phyloP scores from a whole-genome alignment of 495 filamentous ascomycete species.

The Lophium mytilinum region DNA sequence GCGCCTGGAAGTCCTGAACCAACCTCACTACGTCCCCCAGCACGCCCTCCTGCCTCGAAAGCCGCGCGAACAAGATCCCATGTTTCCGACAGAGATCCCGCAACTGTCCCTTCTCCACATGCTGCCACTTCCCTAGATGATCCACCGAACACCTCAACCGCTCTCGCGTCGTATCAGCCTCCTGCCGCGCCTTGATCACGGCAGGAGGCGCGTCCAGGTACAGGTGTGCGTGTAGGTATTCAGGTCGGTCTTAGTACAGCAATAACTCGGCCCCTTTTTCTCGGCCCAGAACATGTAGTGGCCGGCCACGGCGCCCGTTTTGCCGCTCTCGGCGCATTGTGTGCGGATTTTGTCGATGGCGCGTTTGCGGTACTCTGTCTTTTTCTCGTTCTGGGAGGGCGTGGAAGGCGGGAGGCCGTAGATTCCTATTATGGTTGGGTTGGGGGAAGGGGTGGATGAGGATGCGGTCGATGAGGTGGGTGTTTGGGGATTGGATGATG shows the following conservation, averaged over 20 bases:
- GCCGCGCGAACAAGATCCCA: constrained; percentile 41
- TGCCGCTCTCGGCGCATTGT: constrained; percentile 33
- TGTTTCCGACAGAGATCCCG: constrained; percentile 41
- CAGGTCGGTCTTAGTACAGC: constrained; percentile 44
- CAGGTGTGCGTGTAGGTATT: constrained; percentile 52
- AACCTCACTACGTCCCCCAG: constrained; percentile 24
- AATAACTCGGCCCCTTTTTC: constrained; percentile 35
- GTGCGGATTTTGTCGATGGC: constrained; percentile 44
- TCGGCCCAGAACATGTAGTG: constrained; percentile 55
- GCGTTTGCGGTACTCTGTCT: constrained; percentile 36
- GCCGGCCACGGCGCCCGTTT: constrained; percentile 47
- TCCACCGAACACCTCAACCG: constrained; percentile 33
- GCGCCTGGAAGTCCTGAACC: constrained; percentile 36
- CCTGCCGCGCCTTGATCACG: constrained; percentile 32
- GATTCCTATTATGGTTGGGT: constrained; percentile 47
- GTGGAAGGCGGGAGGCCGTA: constrained; percentile 52
- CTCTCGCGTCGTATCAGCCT: constrained; percentile 34
- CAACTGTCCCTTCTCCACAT: constrained; percentile 42
- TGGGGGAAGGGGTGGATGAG: constrained; percentile 18
- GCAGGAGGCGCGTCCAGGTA: constrained; percentile 46
- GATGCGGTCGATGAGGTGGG: too few relatives aligned
- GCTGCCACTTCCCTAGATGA: constrained; percentile 47
- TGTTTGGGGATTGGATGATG: too few relatives aligned
- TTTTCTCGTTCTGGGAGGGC: constrained; percentile 34
- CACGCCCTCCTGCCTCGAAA: constrained; percentile 20